phyloP scores from a whole-genome alignment of 192 early-diverging fungal species.

The Gaertneriomyces semiglobifer region DNA sequence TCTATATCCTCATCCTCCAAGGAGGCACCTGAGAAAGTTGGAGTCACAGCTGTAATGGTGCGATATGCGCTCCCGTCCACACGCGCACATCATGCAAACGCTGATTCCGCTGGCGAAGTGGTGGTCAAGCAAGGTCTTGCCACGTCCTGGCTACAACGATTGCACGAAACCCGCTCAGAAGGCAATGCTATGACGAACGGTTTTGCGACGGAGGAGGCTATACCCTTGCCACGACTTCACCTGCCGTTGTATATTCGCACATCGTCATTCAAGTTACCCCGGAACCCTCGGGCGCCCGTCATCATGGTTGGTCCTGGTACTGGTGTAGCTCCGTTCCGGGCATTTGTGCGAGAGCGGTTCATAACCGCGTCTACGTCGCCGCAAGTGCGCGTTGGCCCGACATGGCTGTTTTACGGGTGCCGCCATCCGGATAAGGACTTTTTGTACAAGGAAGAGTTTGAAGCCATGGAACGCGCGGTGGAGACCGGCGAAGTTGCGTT shows the following conservation, averaged over 20 bases:
- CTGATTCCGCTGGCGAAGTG: conserved; percentile 14
- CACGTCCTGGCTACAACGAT: conserved; percentile 81
- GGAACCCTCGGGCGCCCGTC: conserved; percentile 71
- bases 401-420: conserved; percentile 93
- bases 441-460: conserved; percentile 88
- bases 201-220: conserved; percentile 7
- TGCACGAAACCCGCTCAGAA: conserved; percentile 45
- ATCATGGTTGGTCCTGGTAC: conserved; percentile 99
- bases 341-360: conserved; percentile 88
- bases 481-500: conserved; percentile 35
- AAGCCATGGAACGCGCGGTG: conserved; percentile 47
- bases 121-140: conserved; percentile 67
- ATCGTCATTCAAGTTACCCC: conserved; percentile 88
- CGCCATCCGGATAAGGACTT: conserved; percentile 83
- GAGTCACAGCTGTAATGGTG: conserved; percentile 86
- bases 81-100: not conserved
- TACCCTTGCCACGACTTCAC: conserved; percentile 42
- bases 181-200: not conserved
- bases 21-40: conserved; percentile 68
- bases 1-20: conserved; percentile 92
- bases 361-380: conserved; percentile 46
- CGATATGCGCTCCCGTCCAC: conserved; percentile 55
- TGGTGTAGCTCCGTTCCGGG: conserved; percentile 97
- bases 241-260: conserved; percentile 86
- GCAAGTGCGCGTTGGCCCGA: conserved; percentile 59